Base-by-base conservation (phyloP, 2,329 filamentous ascomycete species). In the Falciphora oryzae region DNA sequence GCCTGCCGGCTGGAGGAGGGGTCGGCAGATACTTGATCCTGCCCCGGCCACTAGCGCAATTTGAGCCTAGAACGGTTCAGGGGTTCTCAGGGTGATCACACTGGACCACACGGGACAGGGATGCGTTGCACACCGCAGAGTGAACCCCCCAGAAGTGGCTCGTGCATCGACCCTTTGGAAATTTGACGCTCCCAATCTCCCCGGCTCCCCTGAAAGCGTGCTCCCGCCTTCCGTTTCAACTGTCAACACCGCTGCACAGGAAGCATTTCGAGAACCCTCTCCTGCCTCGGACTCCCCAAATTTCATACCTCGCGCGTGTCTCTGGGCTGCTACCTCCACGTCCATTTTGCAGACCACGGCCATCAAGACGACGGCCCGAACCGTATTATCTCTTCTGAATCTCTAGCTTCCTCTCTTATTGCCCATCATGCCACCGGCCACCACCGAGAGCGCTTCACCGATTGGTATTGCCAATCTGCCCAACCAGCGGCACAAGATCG, bases 381-480 rank as follows among this genome's bases (percentile, higher is more conserved):
- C 60, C 25, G 64, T 57, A 65, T 61, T 63, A 32, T 59, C 58
- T 63, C 61, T 62, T 14, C 35, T 63, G 50, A 57, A 56, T 31
- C n/a, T 63, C 59, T 63, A 57, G 64, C 59, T 62, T 63, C 53
- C 32, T 64, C 64, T 66, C 58, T 64, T n/a, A 60, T 57, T 61
- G 72, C 70, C 73, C 77, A 75, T 75, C 70, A 88, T 88, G 86
- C 83, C 85, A 78, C 77, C 82, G 72, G 74, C 82, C 70, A 76
- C 82, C 74, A 77, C 82, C 70, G 84, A 87, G 77, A 87, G 81
- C 78, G 84, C 85, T 73, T 87, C 84, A 74, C 85, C 85, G 73
- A 89, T 90, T 85, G 87, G 87, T 79, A 90, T 90, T 81, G 87
- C 87, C 80, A 89, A 90, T 78, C 80, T 89, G 75, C 87, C 87